Conservation (phyloP, 805 yeast species). For the Torulaspora franciscae region DNA sequence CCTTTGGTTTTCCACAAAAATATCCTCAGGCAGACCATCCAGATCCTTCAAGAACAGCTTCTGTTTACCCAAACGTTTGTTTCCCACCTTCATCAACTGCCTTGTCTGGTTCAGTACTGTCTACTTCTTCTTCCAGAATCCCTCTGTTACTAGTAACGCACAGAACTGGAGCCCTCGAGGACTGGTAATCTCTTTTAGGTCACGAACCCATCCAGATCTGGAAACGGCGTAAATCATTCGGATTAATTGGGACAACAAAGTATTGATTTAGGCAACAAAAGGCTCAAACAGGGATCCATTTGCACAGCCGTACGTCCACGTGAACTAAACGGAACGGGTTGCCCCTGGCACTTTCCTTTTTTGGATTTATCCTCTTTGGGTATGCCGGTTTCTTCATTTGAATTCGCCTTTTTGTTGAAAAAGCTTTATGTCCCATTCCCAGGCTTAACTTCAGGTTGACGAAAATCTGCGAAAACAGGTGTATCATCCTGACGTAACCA, state of each 20-base stretch:
- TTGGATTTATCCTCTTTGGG: background rate
- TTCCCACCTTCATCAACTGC: background rate
- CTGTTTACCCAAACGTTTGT: background rate
- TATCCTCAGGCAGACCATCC: constrained; percentile 32
- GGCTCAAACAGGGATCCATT: background rate
- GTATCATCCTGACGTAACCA: constrained; percentile 3
- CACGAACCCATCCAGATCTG: background rate
- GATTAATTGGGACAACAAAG: background rate
- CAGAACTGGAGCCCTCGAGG: background rate
- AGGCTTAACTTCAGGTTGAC: background rate
- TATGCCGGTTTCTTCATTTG: background rate
- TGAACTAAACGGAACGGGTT: background rate
- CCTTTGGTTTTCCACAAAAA: constrained; percentile 51
- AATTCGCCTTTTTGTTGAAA: background rate
- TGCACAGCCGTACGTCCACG: background rate
- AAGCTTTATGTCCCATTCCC: background rate
- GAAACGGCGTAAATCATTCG: background rate
- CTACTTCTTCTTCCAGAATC: background rate
- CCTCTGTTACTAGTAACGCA: background rate
- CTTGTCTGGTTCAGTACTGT: background rate
- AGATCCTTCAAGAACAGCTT: constrained; percentile 3
- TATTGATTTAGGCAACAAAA: background rate
- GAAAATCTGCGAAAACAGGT: background rate
- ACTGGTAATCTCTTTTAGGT: background rate
- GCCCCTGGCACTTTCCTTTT: constrained; percentile 5